Conservation (phyloP, 176 grass and related monocot species). For the Chrysopogon serrulatus region DNA sequence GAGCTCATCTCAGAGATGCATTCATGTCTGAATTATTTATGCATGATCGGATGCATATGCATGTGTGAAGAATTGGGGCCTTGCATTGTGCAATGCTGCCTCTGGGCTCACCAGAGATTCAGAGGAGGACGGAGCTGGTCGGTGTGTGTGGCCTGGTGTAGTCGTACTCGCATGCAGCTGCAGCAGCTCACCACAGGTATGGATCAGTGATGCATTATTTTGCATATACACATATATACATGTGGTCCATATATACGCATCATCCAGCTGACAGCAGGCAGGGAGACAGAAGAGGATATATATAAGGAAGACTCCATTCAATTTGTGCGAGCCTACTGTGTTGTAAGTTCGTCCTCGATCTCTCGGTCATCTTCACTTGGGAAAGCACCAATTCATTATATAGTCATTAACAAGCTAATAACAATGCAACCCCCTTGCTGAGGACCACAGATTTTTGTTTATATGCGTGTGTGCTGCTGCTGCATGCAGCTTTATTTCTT, state of each 20-base stretch:
- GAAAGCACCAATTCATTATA: no score
- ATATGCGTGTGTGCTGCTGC: neutral
- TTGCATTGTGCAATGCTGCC: slow-evolving; percentile 10
- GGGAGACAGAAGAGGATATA: slow-evolving; percentile 11
- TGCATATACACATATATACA: slow-evolving; percentile 1
- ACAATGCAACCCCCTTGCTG: no score
- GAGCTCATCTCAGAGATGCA: no score
- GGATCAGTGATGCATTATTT: slow-evolving; percentile 22
- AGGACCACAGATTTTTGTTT: no score
- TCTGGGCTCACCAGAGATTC: slow-evolving; percentile 26
- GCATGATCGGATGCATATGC: neutral
- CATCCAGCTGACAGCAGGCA: neutral
- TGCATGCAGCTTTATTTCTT: neutral
- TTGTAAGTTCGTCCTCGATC: no score
- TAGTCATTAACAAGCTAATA: no score
- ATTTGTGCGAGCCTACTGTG: no score
- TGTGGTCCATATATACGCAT: slow-evolving; percentile 20
- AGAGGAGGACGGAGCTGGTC: neutral
- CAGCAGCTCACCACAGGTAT: slow-evolving; percentile 11
- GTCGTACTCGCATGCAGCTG: neutral
- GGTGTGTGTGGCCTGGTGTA: no score
- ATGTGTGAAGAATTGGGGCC: neutral
- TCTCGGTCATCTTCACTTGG: no score
- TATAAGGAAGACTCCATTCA: slow-evolving; percentile 36
- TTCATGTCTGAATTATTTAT: slow-evolving; percentile 11